Percentiles rank a stretch among this genome's conserved stretches.
These are phyloP conservation scores for Coemansia aciculifera DNA, from an alignment of 192 early-diverging fungal genomes.

Conservation along the genomic window DNA sequence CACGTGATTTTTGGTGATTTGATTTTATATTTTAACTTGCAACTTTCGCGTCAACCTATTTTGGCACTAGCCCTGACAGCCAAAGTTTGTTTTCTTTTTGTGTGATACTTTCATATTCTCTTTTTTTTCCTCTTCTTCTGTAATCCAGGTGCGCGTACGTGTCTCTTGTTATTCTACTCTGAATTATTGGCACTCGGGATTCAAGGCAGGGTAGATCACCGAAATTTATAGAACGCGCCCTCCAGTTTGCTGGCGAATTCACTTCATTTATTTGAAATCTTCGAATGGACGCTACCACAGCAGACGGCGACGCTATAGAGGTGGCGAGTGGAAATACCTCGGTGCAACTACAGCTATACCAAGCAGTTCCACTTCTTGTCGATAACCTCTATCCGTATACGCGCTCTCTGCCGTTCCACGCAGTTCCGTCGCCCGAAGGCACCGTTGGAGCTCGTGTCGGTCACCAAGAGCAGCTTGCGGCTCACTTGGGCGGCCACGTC, in stretches of 20 bases:
- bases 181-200: not conserved
- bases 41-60: not conserved
- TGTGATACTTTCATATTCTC: not conserved
- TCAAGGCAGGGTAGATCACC: not conserved
- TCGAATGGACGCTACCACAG: not conserved
- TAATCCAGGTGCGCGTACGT: not conserved
- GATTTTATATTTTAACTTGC: not conserved
- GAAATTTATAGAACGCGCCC: not conserved
- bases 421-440: slow-evolving; percentile 29
- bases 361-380: slow-evolving; percentile 36
- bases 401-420: slow-evolving; percentile 24
- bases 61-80: not conserved
- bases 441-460: slow-evolving; percentile 1
- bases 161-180: not conserved
- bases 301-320: slow-evolving; percentile 5
- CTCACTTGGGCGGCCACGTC: slow-evolving; percentile 29
- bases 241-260: slow-evolving; percentile 3
- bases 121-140: not conserved
- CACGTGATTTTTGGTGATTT: not conserved
- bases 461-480: slow-evolving; percentile 28
- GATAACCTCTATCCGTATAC: slow-evolving; percentile 53
- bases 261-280: not conserved
- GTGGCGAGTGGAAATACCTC: not conserved
- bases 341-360: slow-evolving; percentile 41
- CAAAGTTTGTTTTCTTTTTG: slow-evolving; percentile 9